Evolutionary conservation across 176 grass and related monocot species (phyloP), one percentile per base, ranked within the genome.

Genomic region (Lolium rigidum): DNA sequence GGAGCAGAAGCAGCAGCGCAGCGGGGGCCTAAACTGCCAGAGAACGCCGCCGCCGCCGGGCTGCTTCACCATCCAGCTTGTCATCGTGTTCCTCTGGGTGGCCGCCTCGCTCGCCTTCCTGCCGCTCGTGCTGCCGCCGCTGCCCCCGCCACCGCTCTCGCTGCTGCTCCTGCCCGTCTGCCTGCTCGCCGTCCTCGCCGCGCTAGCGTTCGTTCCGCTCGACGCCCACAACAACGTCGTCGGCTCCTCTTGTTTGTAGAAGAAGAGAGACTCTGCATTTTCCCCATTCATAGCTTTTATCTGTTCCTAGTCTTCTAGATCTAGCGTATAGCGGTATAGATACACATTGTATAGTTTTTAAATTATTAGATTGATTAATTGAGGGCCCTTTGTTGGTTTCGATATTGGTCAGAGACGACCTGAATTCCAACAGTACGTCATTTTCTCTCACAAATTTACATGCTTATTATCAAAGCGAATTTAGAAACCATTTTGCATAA

Each of bases 191-290:
- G 55, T 90, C 62, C 91, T 93, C 39, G 37, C 87, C 22, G 86
- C 88, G 81, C 79, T 90, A 11, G 91, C 88, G 0, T 90, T 93
- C 85, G 72, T 90, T 7, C 91, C 91, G 73, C 88, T 87, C 63
- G 91, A 90, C 51, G 82, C 57, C 44, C 85, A 75, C 3, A 90
- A 41, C 59, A 61, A 87, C 55, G 65, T 86, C 74, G 58, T 87
- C 31, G 44, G 38, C 52, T 87, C 87, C 1, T 80, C 69, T 14
- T 83, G 49, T 3, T 68, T 44, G 70, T 82, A 69, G 35, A 59
- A 69, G 35, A 59, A 28, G 26, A 1, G 17, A 76, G 79, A 54
- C 38, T 2, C 14, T 20, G 25, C 4, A 4, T 11, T 24, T 35
- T 15, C 1, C 14, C 14, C 50, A 13, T 54, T 54, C 51, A 9